A percentile compares a stretch with the other conserved stretches of the same genome.
Conservation (phyloP, 164 flowering plant species). For the Piper betle region DNA sequence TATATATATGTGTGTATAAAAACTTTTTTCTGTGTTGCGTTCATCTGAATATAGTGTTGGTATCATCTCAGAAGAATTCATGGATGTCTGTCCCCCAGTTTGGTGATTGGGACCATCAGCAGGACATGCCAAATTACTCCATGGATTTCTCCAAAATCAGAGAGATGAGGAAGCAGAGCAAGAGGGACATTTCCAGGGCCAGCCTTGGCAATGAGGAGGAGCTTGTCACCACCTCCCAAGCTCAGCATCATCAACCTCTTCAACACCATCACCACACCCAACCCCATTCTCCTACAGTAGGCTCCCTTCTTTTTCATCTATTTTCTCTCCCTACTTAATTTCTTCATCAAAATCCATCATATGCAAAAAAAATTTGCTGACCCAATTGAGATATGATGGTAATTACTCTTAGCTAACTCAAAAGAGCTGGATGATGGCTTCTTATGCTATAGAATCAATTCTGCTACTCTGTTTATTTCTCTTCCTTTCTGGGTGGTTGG, state of each 20-base stretch:
- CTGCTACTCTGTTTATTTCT: too few species aligned
- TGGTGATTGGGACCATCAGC: slow-evolving; percentile 93
- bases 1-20: too few species aligned
- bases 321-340: too few species aligned
- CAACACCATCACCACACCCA: slow-evolving; percentile 19
- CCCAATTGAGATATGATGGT: not conserved
- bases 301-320: slow-evolving; percentile 9
- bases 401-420: too few species aligned
- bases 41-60: too few species aligned
- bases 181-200: slow-evolving; percentile 66
- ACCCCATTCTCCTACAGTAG: slow-evolving; percentile 51
- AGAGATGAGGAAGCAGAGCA: slow-evolving; percentile 88
- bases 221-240: slow-evolving; percentile 25
- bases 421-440: too few species aligned
- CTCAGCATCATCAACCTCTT: slow-evolving; percentile 5
- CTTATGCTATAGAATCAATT: too few species aligned
- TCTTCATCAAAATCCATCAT: not conserved
- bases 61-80: slow-evolving; percentile 47
- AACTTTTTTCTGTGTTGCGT: too few species aligned
- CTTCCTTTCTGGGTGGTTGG: too few species aligned
- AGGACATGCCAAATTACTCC: slow-evolving; percentile 70
- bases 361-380: too few species aligned
- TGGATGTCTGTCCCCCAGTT: slow-evolving; percentile 98
- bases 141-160: slow-evolving; percentile 85
- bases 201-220: slow-evolving; percentile 92